Evolutionary conservation across 2,329 filamentous ascomycete species (phyloP).

Genomic region (Colletotrichum sp.): DNA sequence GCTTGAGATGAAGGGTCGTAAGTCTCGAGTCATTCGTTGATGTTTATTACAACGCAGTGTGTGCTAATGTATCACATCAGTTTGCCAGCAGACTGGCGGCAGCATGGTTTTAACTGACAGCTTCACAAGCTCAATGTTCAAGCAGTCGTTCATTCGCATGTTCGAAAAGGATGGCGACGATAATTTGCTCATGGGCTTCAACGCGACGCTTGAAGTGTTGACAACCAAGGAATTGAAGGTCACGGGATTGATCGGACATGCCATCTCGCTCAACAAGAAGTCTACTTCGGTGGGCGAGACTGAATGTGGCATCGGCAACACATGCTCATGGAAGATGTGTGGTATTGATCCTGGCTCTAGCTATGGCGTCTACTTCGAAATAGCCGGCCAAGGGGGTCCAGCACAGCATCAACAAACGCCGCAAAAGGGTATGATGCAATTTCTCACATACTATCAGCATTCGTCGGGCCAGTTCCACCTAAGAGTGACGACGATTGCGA

Average conservation of each 20-base stretch:
- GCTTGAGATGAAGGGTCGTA: constrained; percentile 90
- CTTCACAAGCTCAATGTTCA: constrained; percentile 99
- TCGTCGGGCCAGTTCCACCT: constrained; percentile 96
- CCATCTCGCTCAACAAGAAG: constrained; percentile 97
- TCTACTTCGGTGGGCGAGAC: constrained; percentile 96
- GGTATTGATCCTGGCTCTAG: constrained; percentile 93
- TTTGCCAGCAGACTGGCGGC: constrained; percentile 94
- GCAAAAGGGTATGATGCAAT: constrained; percentile 96
- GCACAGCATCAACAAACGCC: constrained; percentile 84
- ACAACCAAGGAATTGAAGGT: constrained; percentile 99
- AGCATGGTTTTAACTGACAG: constrained; percentile 99
- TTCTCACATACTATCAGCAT: constrained; percentile 98
- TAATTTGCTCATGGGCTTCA: constrained; percentile 97
- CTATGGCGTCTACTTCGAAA: constrained; percentile 97
- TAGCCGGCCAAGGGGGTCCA: constrained; percentile 90
- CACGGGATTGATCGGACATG: constrained; percentile 95
- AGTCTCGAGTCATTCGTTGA: not conserved
- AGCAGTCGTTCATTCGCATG: constrained; percentile 94
- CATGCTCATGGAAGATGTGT: constrained; percentile 99
- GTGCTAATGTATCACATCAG: not conserved
- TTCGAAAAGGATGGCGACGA: constrained; percentile 97
- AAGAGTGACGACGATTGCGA: constrained; percentile 90
- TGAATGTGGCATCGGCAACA: constrained; percentile 97
- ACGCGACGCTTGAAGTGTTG: constrained; percentile 91
- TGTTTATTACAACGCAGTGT: not conserved